phyloP scores from a whole-genome alignment of 2,329 filamentous ascomycete species.

The Ceratocystis alfenasii region DNA sequence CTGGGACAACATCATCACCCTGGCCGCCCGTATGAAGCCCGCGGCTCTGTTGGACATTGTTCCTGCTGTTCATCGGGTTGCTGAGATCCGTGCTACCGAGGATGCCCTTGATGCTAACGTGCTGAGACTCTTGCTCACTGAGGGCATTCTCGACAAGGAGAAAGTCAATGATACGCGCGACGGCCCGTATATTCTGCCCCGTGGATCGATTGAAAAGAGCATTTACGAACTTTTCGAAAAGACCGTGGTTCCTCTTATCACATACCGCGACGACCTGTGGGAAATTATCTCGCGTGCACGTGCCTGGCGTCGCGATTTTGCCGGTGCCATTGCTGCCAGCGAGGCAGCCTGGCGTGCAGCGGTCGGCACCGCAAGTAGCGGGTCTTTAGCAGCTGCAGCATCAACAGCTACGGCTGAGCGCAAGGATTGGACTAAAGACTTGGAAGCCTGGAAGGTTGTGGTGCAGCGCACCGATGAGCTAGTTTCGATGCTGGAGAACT shows the following conservation, averaged over 20 bases:
- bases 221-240: slow-evolving; percentile 64
- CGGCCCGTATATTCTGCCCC: slow-evolving; percentile 27
- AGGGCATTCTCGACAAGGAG: slow-evolving; percentile 45
- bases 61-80: slow-evolving; percentile 59
- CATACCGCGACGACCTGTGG: slow-evolving; percentile 66
- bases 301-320: slow-evolving; percentile 58
- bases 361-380: slow-evolving; percentile 36
- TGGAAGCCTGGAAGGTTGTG: slow-evolving; percentile 56
- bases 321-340: slow-evolving; percentile 64
- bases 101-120: slow-evolving; percentile 64
- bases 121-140: slow-evolving; percentile 57
- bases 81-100: slow-evolving; percentile 68
- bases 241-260: slow-evolving; percentile 71
- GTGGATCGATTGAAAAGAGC: slow-evolving; percentile 49
- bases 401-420: slow-evolving; percentile 16
- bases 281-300: slow-evolving; percentile 58
- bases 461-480: slow-evolving; percentile 70
- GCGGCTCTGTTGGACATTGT: slow-evolving; percentile 65
- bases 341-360: slow-evolving; percentile 83
- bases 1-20: slow-evolving; percentile 91
- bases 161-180: slow-evolving; percentile 29
- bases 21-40: slow-evolving; percentile 65
- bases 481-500: slow-evolving; percentile 71
- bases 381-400: slow-evolving; percentile 37
- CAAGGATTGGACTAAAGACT: slow-evolving; percentile 39